A percentile compares a stretch with the other conserved stretches of the same genome.
These are phyloP conservation scores for Dioscorea dumetorum DNA, from an alignment of 106 monocot genomes.

Conservation along the genomic window DNA sequence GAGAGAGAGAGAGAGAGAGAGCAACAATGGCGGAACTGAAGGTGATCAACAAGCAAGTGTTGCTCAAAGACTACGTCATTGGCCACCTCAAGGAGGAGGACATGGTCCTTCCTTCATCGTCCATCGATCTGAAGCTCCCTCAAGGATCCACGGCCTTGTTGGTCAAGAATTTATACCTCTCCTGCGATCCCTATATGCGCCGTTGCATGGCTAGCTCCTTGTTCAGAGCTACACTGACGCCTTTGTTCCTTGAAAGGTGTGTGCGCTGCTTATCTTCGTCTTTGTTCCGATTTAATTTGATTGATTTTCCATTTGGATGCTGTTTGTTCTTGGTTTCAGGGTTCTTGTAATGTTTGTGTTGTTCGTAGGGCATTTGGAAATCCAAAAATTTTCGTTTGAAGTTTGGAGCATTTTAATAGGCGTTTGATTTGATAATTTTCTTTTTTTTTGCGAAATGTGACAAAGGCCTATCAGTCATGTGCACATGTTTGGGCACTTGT, in stretches of 20 bases:
- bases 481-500: too few species aligned
- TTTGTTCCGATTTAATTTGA: too few species aligned
- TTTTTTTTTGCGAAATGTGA: too few species aligned
- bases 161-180: constrained; percentile 35
- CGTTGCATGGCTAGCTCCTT: constrained; percentile 10
- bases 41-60: constrained; percentile 22
- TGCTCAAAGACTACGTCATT: constrained; percentile 20
- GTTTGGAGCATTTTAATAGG: too few species aligned
- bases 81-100: constrained; percentile 31
- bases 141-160: constrained; percentile 19
- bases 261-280: too few species aligned
- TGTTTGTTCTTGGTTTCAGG: too few species aligned
- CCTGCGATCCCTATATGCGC: constrained; percentile 41
- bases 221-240: constrained; percentile 2
- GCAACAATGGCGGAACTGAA: background rate
- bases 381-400: too few species aligned
- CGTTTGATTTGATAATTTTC: too few species aligned
- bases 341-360: too few species aligned
- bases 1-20: constrained; percentile 3
- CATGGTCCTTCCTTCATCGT: constrained; percentile 11
- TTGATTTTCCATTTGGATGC: too few species aligned
- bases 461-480: too few species aligned
- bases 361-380: too few species aligned
- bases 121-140: constrained; percentile 8
- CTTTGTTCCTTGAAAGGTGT: constrained; percentile 23